Evolutionary conservation across 2,329 filamentous ascomycete genomes (phyloP).

Genomic region (Xylaria sp.): DNA sequence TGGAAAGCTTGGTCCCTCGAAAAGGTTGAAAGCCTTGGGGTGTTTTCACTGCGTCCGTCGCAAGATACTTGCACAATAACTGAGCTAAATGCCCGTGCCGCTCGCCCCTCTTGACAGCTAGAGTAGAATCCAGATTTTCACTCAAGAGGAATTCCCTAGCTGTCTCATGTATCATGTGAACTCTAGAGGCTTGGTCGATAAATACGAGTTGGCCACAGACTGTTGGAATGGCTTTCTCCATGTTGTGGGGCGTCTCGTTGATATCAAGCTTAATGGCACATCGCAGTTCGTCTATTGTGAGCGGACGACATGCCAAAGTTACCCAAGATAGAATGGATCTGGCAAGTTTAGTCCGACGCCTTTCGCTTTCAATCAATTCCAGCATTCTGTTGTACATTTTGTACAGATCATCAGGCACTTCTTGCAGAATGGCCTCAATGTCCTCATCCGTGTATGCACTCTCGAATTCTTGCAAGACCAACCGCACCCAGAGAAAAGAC

Average conservation of each 20-base stretch:
- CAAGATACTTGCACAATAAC: conserved; percentile 34
- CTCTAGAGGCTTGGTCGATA: conserved; percentile 35
- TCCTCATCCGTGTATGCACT: conserved; percentile 38
- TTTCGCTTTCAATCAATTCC: conserved; percentile 30
- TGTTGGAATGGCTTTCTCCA: conserved; percentile 36
- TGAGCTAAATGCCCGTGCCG: conserved; percentile 42
- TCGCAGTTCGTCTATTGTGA: conserved; percentile 34
- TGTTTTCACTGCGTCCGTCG: conserved; percentile 20
- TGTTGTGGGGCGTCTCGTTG: conserved; percentile 36
- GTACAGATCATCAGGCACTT: conserved; percentile 37
- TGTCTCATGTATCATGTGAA: conserved; percentile 43
- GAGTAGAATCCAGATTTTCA: conserved; percentile 24
- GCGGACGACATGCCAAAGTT: conserved; percentile 32
- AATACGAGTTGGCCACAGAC: conserved; percentile 42
- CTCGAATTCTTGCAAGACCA: conserved; percentile 41
- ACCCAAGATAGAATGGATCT: conserved; percentile 37
- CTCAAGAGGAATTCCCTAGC: conserved; percentile 39
- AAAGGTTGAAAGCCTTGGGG: conserved; percentile 17
- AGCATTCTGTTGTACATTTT: conserved; percentile 38
- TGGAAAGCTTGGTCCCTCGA: conserved; percentile 21
- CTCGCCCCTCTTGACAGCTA: conserved; percentile 28
- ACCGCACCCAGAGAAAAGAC: conserved; percentile 41
- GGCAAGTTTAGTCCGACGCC: conserved; percentile 30
- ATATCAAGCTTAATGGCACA: conserved; percentile 34
- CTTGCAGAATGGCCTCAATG: conserved; percentile 36